phyloP scores from a whole-genome alignment of 164 flowering plant genomes.

The Magnolia sinica region DNA sequence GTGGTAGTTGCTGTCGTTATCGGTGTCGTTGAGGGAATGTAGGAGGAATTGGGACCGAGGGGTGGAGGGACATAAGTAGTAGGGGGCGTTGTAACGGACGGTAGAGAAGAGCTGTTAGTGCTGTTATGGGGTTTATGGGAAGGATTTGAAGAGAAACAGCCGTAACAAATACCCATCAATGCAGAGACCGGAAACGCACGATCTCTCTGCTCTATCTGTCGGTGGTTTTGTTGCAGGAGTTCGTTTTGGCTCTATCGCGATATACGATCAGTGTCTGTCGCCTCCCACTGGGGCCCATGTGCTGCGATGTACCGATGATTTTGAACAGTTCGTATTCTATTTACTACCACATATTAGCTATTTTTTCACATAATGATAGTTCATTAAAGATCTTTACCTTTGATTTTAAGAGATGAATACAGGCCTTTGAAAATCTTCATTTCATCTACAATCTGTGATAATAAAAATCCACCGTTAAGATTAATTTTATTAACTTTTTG shows the following conservation, averaged over 20 bases:
- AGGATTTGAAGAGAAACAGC: constrained; percentile 9
- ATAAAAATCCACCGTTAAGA: too few relatives aligned
- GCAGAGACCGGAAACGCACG: neutral
- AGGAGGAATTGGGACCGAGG: neutral
- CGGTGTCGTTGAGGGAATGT: neutral
- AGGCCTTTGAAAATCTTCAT: too few relatives aligned
- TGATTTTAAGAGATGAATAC: too few relatives aligned
- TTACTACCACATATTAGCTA: too few relatives aligned
- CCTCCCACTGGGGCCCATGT: too few relatives aligned
- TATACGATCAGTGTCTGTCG: too few relatives aligned
- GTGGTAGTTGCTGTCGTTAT: neutral
- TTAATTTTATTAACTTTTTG: too few relatives aligned
- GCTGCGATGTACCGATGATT: too few relatives aligned
- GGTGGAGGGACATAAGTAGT: neutral
- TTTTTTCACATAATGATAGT: too few relatives aligned
- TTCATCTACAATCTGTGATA: too few relatives aligned
- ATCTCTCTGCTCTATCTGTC: neutral
- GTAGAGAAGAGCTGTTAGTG: constrained; percentile 1
- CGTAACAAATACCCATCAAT: constrained; percentile 29
- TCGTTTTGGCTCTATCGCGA: neutral
- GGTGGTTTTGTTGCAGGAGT: neutral
- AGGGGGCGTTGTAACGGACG: constrained; percentile 1
- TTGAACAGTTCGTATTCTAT: too few relatives aligned
- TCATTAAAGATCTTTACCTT: too few relatives aligned
- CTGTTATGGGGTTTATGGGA: constrained; percentile 21